These are phyloP conservation scores for Arabis alpina DNA, from an alignment of 345 rosid species.

Conservation along the genomic window DNA sequence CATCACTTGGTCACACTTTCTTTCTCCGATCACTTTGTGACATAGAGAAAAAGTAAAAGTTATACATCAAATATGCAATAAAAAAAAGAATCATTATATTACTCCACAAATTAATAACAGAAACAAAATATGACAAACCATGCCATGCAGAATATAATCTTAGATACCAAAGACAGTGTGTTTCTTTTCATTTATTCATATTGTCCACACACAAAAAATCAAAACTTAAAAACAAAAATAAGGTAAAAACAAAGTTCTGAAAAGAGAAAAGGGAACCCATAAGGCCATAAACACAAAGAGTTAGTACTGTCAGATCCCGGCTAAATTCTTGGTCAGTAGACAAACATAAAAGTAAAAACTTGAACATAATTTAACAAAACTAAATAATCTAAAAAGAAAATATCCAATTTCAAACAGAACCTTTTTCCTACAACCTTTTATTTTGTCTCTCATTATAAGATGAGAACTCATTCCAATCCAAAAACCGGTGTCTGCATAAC, in stretches of 20 bases:
- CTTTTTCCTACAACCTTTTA: neutral
- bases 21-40: neutral
- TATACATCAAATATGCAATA: no score
- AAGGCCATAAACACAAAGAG: constrained; percentile 29
- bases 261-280: constrained; percentile 34
- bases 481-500: constrained; percentile 86
- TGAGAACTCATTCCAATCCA: constrained; percentile 76
- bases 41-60: neutral
- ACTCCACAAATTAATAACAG: neutral
- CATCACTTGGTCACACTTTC: no score
- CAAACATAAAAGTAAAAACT: constrained; percentile 32
- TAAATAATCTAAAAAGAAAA: constrained; percentile 32
- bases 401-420: neutral
- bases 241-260: constrained; percentile 7
- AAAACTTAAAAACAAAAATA: neutral
- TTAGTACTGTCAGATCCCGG: constrained; percentile 41
- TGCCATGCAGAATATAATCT: neutral
- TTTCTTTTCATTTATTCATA: constrained; percentile 10
- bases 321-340: constrained; percentile 34
- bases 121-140: neutral
- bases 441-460: neutral
- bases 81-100: no score
- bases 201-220: neutral
- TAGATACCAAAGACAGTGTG: neutral
- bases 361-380: neutral